phyloP scores from a whole-genome alignment of 2,329 filamentous ascomycete species.

The Grosmannia huntii region DNA sequence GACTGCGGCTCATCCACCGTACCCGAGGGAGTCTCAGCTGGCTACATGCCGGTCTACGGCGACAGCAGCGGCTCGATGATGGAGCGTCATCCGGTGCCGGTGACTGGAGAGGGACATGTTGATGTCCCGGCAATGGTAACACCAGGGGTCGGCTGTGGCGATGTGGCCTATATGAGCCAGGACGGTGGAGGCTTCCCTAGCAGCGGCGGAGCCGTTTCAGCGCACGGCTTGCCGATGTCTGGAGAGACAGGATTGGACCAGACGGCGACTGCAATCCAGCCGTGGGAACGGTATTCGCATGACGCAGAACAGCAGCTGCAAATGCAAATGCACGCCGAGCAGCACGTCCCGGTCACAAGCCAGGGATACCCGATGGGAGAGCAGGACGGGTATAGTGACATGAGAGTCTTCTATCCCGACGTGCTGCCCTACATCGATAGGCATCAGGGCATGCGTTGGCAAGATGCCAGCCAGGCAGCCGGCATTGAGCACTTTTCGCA shows the following conservation, averaged over 20 bases:
- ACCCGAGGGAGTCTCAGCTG: slow-evolving; percentile 11
- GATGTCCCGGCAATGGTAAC: neutral
- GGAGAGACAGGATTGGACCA: neutral
- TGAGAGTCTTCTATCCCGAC: slow-evolving; percentile 10
- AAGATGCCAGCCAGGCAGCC: slow-evolving; percentile 12
- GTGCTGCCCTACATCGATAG: slow-evolving; percentile 12
- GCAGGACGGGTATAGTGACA: neutral
- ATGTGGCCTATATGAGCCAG: neutral
- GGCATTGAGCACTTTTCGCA: slow-evolving; percentile 18
- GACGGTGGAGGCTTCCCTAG: neutral
- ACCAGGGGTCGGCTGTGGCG: neutral
- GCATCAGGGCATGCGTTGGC: slow-evolving; percentile 17
- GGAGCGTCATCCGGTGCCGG: neutral
- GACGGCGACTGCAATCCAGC: slow-evolving; percentile 6
- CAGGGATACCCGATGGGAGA: neutral
- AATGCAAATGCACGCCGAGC: slow-evolving; percentile 1
- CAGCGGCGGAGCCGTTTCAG: neutral
- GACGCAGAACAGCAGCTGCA: slow-evolving; percentile 3
- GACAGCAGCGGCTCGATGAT: neutral
- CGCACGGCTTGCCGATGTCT: neutral
- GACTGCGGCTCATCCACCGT: slow-evolving; percentile 15
- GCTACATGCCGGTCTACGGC: neutral
- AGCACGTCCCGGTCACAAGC: neutral
- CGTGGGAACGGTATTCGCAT: slow-evolving; percentile 1
- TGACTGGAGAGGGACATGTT: neutral